These are phyloP conservation scores for Mycosphaerella sp. DNA, from an alignment of 2,329 filamentous ascomycete genomes.

Conservation along the genomic window DNA sequence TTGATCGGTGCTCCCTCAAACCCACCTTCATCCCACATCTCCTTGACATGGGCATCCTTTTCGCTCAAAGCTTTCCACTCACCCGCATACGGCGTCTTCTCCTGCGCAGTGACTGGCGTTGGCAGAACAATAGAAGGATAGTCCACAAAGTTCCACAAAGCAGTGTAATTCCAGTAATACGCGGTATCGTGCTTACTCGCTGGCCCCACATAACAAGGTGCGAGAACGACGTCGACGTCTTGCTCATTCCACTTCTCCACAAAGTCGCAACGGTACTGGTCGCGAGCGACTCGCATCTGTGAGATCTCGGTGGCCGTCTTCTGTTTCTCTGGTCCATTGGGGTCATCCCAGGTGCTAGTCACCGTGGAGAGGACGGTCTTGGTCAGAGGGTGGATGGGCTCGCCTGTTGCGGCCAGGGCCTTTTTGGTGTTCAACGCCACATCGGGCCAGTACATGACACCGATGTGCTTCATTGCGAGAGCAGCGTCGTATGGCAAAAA, in stretches of 20 bases:
- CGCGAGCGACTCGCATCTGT: slow-evolving; percentile 10
- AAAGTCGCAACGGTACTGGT: slow-evolving; percentile 16
- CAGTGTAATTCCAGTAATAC: slow-evolving; percentile 19
- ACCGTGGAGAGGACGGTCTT: slow-evolving; percentile 14
- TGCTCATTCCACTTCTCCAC: slow-evolving; percentile 16
- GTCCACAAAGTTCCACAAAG: slow-evolving; percentile 20
- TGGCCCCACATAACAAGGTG: slow-evolving; percentile 17
- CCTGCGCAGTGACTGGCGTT: slow-evolving; percentile 11
- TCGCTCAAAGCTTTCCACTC: slow-evolving; percentile 13
- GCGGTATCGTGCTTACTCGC: slow-evolving; percentile 18
- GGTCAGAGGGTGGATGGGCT: slow-evolving; percentile 15
- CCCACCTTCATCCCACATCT: slow-evolving; percentile 15
- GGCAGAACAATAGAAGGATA: slow-evolving; percentile 18
- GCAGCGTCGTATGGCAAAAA: slow-evolving; percentile 13
- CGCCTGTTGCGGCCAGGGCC: slow-evolving; percentile 9
- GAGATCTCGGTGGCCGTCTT: slow-evolving; percentile 16
- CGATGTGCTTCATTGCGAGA: slow-evolving; percentile 12
- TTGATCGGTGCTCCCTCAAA: slow-evolving; percentile 17
- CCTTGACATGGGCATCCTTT: slow-evolving; percentile 12
- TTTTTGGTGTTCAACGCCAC: slow-evolving; percentile 7
- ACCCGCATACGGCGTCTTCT: slow-evolving; percentile 5
- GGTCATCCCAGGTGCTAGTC: slow-evolving; percentile 2
- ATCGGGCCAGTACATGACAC: slow-evolving; percentile 18
- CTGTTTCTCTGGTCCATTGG: slow-evolving; percentile 9
- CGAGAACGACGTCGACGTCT: slow-evolving; percentile 17